phyloP scores from a whole-genome alignment of 2,329 filamentous ascomycete genomes.

The Aspergillus carbonarius region DNA sequence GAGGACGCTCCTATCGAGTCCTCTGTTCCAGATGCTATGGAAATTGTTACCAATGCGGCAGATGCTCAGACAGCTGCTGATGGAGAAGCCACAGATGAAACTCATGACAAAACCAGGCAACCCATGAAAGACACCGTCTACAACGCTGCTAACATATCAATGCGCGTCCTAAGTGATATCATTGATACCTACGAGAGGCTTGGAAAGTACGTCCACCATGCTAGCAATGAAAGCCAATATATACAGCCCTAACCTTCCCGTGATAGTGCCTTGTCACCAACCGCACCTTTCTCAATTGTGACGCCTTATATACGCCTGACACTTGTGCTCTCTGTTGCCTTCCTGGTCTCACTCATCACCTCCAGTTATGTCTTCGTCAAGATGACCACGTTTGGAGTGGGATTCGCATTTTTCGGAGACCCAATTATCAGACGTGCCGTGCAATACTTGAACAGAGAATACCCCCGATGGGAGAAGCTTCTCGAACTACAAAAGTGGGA shows the following conservation, averaged over 20 bases:
- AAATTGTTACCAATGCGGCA: slow-evolving; percentile 54
- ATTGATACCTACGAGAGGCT: slow-evolving; percentile 65
- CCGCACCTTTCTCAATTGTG: slow-evolving; percentile 59
- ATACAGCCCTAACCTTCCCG: neutral
- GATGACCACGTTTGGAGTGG: slow-evolving; percentile 63
- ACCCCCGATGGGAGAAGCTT: slow-evolving; percentile 73
- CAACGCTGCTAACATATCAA: slow-evolving; percentile 70
- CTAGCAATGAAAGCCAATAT: neutral
- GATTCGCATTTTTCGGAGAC: slow-evolving; percentile 77
- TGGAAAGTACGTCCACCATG: slow-evolving; percentile 50
- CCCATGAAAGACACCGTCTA: slow-evolving; percentile 76
- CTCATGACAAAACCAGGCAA: slow-evolving; percentile 74
- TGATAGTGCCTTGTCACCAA: slow-evolving; percentile 60
- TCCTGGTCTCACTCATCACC: slow-evolving; percentile 55
- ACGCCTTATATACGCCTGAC: slow-evolving; percentile 57
- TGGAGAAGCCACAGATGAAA: slow-evolving; percentile 51
- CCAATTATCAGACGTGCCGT: slow-evolving; percentile 66
- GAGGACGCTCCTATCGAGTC: slow-evolving; percentile 51
- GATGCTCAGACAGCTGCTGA: slow-evolving; percentile 55
- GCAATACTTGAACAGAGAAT: slow-evolving; percentile 46
- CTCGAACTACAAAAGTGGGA: slow-evolving; percentile 65
- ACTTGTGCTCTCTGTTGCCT: slow-evolving; percentile 51
- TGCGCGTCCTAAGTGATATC: slow-evolving; percentile 63
- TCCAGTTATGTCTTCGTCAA: slow-evolving; percentile 65
- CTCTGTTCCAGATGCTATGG: slow-evolving; percentile 61